Percentiles rank a stretch among this genome's conserved stretches.
phyloP scores from a whole-genome alignment of 2,329 filamentous ascomycete genomes.

The Microthyrium microscopicum region DNA sequence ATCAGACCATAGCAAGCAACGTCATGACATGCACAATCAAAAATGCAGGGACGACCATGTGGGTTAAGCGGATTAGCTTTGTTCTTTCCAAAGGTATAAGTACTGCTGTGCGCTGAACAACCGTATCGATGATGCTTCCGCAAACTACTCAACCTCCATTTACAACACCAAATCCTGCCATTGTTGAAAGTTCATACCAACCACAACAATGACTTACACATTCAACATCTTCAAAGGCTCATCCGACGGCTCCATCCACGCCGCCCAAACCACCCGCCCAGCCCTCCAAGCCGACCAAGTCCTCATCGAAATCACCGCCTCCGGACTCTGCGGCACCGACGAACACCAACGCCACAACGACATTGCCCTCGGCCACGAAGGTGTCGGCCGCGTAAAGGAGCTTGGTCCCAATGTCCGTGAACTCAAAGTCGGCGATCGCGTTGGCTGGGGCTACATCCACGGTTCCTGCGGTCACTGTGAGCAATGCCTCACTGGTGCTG shows the following conservation, averaged over 20 bases:
- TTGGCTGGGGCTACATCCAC: constrained; percentile 34
- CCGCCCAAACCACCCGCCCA: constrained; percentile 30
- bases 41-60: no score
- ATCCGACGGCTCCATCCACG: constrained; percentile 37
- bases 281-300: constrained; percentile 38
- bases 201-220: constrained; percentile 21
- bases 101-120: no score
- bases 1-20: no score
- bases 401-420: constrained; percentile 28
- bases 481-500: constrained; percentile 26
- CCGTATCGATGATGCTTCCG: no score
- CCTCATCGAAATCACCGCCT: constrained; percentile 46
- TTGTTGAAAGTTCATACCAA: no score
- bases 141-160: no score
- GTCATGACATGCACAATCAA: no score
- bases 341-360: constrained; percentile 26
- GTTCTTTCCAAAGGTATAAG: no score
- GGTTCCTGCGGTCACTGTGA: constrained; percentile 29
- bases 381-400: constrained; percentile 33
- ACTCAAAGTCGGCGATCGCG: constrained; percentile 34
- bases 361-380: constrained; percentile 38
- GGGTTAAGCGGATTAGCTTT: no score
- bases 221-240: constrained; percentile 51
- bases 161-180: no score
- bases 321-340: constrained; percentile 49